Conservation (phyloP, 306 rosid genomes). For the Astragalus membranaceus region DNA sequence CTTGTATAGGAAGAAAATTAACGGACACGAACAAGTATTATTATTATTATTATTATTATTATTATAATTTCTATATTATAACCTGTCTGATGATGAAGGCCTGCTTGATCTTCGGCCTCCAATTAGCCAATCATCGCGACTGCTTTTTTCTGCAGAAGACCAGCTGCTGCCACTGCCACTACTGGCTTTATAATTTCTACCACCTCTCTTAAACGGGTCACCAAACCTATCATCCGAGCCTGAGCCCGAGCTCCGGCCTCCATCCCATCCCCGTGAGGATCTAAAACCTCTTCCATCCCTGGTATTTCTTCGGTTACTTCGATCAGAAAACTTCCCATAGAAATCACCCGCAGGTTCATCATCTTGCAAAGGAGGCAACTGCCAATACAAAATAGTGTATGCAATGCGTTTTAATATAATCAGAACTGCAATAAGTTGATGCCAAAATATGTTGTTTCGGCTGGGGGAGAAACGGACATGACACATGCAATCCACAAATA, state of each 20-base stretch:
- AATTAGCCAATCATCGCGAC: constrained; percentile 73
- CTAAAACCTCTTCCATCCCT: constrained; percentile 57
- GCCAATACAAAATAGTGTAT: constrained; percentile 22
- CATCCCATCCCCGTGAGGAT: constrained; percentile 54
- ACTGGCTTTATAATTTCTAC: constrained; percentile 39
- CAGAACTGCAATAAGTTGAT: background rate
- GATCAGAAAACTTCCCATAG: constrained; percentile 75
- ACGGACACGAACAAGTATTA: constrained; percentile 1
- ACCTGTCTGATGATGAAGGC: constrained; percentile 69
- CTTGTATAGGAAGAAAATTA: background rate
- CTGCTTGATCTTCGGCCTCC: constrained; percentile 76
- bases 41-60: constrained; percentile 18
- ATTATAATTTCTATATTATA: constrained; percentile 12
- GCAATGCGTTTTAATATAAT: constrained; percentile 9
- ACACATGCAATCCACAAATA: background rate
- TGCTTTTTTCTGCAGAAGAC: constrained; percentile 47
- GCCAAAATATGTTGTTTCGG: background rate
- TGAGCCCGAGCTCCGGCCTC: constrained; percentile 32
- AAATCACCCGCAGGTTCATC: constrained; percentile 81
- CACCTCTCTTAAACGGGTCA: constrained; percentile 36
- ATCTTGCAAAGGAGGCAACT: constrained; percentile 96
- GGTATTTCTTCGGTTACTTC: constrained; percentile 38
- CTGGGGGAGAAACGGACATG: background rate
- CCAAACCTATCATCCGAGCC: constrained; percentile 28
- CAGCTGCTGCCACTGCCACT: constrained; percentile 59